Percentiles rank a stretch among this genome's conserved stretches.
phyloP scores from a whole-genome alignment of 176 grass and related monocot species.

The Paspalum notatum region DNA sequence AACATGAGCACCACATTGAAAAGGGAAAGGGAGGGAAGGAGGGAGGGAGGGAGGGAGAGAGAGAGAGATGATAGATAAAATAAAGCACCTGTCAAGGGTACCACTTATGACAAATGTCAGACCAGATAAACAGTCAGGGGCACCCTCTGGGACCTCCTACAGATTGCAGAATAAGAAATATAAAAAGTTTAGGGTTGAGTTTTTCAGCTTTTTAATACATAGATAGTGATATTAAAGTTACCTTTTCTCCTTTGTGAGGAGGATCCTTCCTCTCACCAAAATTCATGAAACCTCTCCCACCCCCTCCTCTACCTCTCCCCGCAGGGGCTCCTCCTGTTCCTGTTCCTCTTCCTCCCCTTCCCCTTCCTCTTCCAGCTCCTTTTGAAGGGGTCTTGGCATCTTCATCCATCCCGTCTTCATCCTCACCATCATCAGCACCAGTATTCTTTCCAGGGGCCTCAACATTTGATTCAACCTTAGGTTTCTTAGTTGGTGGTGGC shows the following conservation, averaged over 20 bases:
- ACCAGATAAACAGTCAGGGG: constrained; percentile 87
- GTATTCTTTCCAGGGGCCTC: constrained; percentile 39
- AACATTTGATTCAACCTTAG: constrained; percentile 54
- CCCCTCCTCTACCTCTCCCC: constrained; percentile 85
- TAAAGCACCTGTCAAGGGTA: constrained; percentile 89
- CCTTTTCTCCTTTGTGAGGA: constrained; percentile 99
- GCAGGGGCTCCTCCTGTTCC: constrained; percentile 50
- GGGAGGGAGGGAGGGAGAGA: background rate
- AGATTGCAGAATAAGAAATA: constrained; percentile 34
- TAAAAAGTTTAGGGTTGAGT: constrained; percentile 32
- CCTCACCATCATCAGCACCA: constrained; percentile 53
- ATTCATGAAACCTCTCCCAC: constrained; percentile 96
- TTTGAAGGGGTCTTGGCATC: constrained; percentile 58
- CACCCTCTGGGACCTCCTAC: constrained; percentile 94
- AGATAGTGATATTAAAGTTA: constrained; percentile 37
- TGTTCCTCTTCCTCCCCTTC: constrained; percentile 64
- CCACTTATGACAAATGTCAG: constrained; percentile 97
- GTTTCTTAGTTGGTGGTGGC: constrained; percentile 65
- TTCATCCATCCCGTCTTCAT: constrained; percentile 62
- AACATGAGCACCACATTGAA: background rate
- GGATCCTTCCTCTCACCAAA: constrained; percentile 98
- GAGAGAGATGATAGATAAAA: background rate
- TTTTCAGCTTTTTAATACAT: background rate
- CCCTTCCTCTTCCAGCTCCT: constrained; percentile 71
- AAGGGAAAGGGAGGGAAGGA: background rate